Base-by-base conservation (phyloP, 352 stramenopile species). In the Pythium volutum region DNA sequence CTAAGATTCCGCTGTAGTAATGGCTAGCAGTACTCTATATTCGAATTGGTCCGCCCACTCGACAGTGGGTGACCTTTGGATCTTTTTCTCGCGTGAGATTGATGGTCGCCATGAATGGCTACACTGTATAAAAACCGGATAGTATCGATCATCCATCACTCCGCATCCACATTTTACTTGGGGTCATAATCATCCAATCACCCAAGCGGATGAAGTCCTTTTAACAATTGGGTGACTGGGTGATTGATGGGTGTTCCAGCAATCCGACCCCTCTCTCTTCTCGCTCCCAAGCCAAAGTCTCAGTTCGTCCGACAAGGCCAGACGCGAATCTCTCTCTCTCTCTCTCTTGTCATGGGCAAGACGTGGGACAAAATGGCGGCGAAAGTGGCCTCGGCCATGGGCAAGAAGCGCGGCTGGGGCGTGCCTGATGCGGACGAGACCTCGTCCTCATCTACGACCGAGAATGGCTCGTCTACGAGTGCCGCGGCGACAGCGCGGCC, bases 321-420 rank as follows among this genome's bases (percentile, higher is more conserved):
- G n/a, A n/a, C n/a, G n/a, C n/a, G n/a, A n/a, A n/a, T n/a, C n/a
- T 27, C 7, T 49, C 14, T 49, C 8, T 23, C 23, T 25, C 8
- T 34, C 10, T 26, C 47, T 1, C 25, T 8, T 4, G 27, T 6
- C 15, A 59, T 59, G 53, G 53, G 53, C 38, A 59, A 59, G 53
- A 59, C 53, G n/a, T 59, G 53, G 53, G 53, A 59, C 41, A 46
- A 47, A n/a, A 42, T 59, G 25, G 27, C 39, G 2, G 53, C 53
- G 5, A 59, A 59, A 27, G 38, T 59, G 38, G 53, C 53, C 39
- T 29, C 15, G 0, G 20, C 33, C 18, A 25, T 59, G 53, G 20
- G 20, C 41, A 59, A 59, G 53, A 59, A 59, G 29, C 53, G 53
- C 29, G 53, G 53, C 38, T 59, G 53, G 53, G 53, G 53, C 5